Evolutionary conservation across 2,329 filamentous ascomycete species (phyloP).

Genomic region (Aureobasidium sp.): DNA sequence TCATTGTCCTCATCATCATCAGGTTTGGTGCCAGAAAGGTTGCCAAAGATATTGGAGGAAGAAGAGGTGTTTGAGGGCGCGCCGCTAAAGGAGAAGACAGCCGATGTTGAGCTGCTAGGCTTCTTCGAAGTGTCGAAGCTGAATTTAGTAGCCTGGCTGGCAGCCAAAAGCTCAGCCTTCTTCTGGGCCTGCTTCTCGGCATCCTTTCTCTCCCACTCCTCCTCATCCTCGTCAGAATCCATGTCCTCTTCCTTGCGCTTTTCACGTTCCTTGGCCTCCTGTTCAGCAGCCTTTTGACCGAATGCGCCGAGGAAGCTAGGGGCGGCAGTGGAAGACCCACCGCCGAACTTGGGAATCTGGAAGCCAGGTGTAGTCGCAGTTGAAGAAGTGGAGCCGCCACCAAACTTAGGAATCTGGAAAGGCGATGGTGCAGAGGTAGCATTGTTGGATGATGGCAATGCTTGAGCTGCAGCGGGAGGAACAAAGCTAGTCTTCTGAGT

Average conservation of each 20-base stretch:
- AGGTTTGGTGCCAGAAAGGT: background rate
- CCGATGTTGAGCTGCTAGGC: constrained; percentile 20
- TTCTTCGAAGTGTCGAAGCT: constrained; percentile 23
- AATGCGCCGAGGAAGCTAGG: constrained; percentile 39
- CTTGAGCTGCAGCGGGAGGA: background rate
- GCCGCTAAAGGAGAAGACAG: constrained; percentile 20
- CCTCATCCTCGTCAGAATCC: constrained; percentile 47
- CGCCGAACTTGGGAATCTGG: constrained; percentile 15
- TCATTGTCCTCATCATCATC: constrained; percentile 3
- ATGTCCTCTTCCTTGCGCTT: constrained; percentile 46
- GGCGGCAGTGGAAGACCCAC: background rate
- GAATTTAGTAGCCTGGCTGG: constrained; percentile 27
- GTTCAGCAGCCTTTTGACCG: constrained; percentile 32
- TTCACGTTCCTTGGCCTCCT: constrained; percentile 37
- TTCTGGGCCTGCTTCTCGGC: constrained; percentile 42
- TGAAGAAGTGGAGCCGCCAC: background rate
- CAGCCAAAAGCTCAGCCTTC: constrained; percentile 34
- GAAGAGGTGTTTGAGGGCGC: constrained; percentile 11
- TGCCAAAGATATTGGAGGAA: constrained; percentile 11
- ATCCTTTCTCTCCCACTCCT: constrained; percentile 43
- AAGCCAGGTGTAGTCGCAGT: constrained; percentile 28
- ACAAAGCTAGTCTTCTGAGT: background rate
- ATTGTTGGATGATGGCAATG: background rate
- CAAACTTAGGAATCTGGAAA: constrained; percentile 4
- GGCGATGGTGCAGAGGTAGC: background rate